These are phyloP conservation scores for Xerocomus spinulosus DNA, from an alignment of 768 basidiomycete species.

Conservation along the genomic window DNA sequence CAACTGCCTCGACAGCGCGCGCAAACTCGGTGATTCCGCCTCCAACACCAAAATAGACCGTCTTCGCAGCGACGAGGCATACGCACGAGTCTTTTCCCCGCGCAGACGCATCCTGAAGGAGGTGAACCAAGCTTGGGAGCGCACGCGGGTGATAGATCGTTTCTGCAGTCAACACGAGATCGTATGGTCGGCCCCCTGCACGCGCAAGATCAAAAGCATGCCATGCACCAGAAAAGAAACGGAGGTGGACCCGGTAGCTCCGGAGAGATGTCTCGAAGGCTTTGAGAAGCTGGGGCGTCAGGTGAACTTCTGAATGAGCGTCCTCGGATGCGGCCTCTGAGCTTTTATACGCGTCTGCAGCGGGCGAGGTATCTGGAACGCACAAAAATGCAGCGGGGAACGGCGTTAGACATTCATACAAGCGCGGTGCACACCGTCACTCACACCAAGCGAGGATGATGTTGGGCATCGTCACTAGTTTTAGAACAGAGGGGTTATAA, in stretches of 20 bases:
- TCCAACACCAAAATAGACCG: slow-evolving; percentile 93
- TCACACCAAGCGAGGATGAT: slow-evolving; percentile 77
- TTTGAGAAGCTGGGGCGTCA: slow-evolving; percentile 57
- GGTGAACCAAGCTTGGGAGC: slow-evolving; percentile 53
- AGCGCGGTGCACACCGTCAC: slow-evolving; percentile 23
- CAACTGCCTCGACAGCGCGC: slow-evolving; percentile 36
- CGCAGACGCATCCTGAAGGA: slow-evolving; percentile 42
- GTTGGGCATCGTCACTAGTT: slow-evolving; percentile 77
- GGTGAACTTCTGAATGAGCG: slow-evolving; percentile 51
- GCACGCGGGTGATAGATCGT: slow-evolving; percentile 80
- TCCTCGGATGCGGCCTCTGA: slow-evolving; percentile 12
- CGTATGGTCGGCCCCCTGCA: slow-evolving; percentile 43
- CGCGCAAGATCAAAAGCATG: slow-evolving; percentile 39
- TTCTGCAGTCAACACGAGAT: slow-evolving; percentile 83
- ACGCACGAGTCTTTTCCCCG: slow-evolving; percentile 17
- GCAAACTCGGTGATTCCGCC: slow-evolving; percentile 79
- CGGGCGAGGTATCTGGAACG: slow-evolving; percentile 54
- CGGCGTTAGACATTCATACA: not conserved
- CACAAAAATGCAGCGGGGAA: not conserved
- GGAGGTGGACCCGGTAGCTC: slow-evolving; percentile 51
- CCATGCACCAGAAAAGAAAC: slow-evolving; percentile 87
- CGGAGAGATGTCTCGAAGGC: slow-evolving; percentile 62
- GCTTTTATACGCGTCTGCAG: slow-evolving; percentile 45
- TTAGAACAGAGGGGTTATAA: slow-evolving; percentile 79
- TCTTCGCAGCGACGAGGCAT: slow-evolving; percentile 86